Percentiles rank a stretch among this genome's conserved stretches.
These are phyloP conservation scores for Saccharomycopsis fibuligera DNA, from an alignment of 805 yeast species.

Conservation along the genomic window DNA sequence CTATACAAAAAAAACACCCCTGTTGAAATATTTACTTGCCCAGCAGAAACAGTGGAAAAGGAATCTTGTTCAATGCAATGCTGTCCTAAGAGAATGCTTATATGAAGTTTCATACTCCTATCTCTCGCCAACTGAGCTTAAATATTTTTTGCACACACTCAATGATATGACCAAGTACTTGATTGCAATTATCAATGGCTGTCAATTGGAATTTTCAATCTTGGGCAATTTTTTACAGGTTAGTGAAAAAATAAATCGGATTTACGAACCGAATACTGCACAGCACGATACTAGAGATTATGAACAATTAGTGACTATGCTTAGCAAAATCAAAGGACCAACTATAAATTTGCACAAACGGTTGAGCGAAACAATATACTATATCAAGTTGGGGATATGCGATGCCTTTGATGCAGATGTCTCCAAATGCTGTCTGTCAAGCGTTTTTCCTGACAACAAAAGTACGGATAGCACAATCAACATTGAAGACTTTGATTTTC, in stretches of 20 bases:
- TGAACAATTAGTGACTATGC: conserved; percentile 2
- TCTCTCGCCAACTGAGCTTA: conserved; percentile 37
- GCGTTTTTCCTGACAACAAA: neutral
- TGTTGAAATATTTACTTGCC: conserved; percentile 31
- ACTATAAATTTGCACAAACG: conserved; percentile 31
- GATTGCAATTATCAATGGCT: conserved; percentile 41
- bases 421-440: neutral
- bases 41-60: conserved; percentile 30
- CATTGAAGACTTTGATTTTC: conserved; percentile 25
- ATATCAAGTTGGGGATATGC: conserved; percentile 31
- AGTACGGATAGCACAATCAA: neutral
- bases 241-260: conserved; percentile 22
- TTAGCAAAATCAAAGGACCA: conserved; percentile 29
- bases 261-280: conserved; percentile 13
- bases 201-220: conserved; percentile 38
- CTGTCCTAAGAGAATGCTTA: conserved; percentile 40
- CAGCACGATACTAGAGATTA: neutral
- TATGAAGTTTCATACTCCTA: conserved; percentile 45
- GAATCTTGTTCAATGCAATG: conserved; percentile 31
- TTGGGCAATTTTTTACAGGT: conserved; percentile 20
- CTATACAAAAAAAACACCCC: conserved; percentile 7
- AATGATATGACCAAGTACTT: conserved; percentile 30
- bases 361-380: conserved; percentile 30
- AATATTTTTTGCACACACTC: conserved; percentile 30
- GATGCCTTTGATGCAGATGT: conserved; percentile 35